Conservation (phyloP, 768 basidiomycete species). For the Rossbeevera mucosa region DNA sequence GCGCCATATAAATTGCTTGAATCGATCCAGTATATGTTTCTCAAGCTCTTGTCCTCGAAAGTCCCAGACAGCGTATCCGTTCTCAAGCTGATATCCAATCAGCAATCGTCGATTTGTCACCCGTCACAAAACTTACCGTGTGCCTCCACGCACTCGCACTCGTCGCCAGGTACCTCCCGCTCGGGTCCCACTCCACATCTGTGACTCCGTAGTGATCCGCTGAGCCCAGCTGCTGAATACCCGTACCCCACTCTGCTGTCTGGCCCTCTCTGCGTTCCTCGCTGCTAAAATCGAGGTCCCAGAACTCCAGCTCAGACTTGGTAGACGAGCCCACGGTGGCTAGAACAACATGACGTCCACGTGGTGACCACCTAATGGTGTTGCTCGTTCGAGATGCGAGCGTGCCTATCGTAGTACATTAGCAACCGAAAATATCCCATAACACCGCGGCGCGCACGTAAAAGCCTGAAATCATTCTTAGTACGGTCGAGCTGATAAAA, state of each 20-base stretch:
- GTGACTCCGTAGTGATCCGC: constrained; percentile 97
- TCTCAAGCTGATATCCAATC: constrained; percentile 66
- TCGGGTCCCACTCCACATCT: constrained; percentile 98
- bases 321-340: constrained; percentile 92
- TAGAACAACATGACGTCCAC: constrained; percentile 91
- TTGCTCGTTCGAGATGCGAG: constrained; percentile 84
- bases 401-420: constrained; percentile 46
- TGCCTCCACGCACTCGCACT: constrained; percentile 95
- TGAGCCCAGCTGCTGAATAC: constrained; percentile 79
- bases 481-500: constrained; percentile 92
- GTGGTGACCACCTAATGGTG: constrained; percentile 94
- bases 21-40: constrained; percentile 83
- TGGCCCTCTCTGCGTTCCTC: constrained; percentile 48
- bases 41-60: constrained; percentile 96
- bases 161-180: constrained; percentile 88
- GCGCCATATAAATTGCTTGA: constrained; percentile 99
- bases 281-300: constrained; percentile 91
- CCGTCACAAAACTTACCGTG: constrained; percentile 52
- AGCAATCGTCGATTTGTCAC: constrained; percentile 6
- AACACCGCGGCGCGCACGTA: constrained; percentile 50
- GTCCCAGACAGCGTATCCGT: constrained; percentile 96
- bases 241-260: constrained; percentile 71
- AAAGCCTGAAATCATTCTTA: constrained; percentile 91
- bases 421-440: constrained; percentile 2
- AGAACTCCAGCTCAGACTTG: constrained; percentile 98